Percentiles rank a stretch among this genome's conserved stretches.
phyloP scores from a whole-genome alignment of 495 filamentous ascomycete genomes.

The Viridothelium virens region DNA sequence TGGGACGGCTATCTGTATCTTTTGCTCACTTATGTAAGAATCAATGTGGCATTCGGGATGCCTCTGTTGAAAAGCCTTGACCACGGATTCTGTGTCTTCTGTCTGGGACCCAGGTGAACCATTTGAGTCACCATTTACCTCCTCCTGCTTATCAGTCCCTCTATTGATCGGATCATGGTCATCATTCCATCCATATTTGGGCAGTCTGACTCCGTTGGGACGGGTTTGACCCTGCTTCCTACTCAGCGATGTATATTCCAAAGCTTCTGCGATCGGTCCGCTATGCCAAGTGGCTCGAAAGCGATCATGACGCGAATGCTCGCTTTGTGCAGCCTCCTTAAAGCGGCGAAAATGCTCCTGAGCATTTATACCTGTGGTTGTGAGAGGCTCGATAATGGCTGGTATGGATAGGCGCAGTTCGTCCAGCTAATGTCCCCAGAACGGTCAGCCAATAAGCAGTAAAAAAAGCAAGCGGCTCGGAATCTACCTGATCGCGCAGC shows the following conservation, averaged over 20 bases:
- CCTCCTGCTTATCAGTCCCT: slow-evolving; percentile 4
- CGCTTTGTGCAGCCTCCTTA: slow-evolving; percentile 15
- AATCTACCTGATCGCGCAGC: slow-evolving; percentile 23
- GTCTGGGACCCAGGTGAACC: neutral
- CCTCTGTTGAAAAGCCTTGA: slow-evolving; percentile 16
- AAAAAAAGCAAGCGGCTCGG: neutral
- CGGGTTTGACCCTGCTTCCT: slow-evolving; percentile 15
- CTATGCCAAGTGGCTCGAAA: slow-evolving; percentile 11
- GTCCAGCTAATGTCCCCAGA: slow-evolving; percentile 17
- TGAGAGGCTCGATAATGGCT: slow-evolving; percentile 22
- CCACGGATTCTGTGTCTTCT: neutral
- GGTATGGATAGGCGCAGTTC: slow-evolving; percentile 24
- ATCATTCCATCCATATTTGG: slow-evolving; percentile 22
- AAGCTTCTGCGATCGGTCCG: neutral
- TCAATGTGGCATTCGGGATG: slow-evolving; percentile 17
- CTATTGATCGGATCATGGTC: neutral
- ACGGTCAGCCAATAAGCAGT: neutral
- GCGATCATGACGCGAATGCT: neutral
- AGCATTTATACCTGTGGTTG: slow-evolving; percentile 9
- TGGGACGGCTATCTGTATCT: slow-evolving; percentile 6
- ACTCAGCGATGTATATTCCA: slow-evolving; percentile 16
- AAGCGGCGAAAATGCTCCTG: slow-evolving; percentile 20
- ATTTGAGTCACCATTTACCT: slow-evolving; percentile 10
- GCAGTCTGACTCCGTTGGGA: slow-evolving; percentile 12
- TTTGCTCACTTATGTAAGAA: slow-evolving; percentile 17